These are phyloP conservation scores for Coniferiporia sulphurascens DNA, from an alignment of 1,284 basidiomycete species.

Conservation along the genomic window DNA sequence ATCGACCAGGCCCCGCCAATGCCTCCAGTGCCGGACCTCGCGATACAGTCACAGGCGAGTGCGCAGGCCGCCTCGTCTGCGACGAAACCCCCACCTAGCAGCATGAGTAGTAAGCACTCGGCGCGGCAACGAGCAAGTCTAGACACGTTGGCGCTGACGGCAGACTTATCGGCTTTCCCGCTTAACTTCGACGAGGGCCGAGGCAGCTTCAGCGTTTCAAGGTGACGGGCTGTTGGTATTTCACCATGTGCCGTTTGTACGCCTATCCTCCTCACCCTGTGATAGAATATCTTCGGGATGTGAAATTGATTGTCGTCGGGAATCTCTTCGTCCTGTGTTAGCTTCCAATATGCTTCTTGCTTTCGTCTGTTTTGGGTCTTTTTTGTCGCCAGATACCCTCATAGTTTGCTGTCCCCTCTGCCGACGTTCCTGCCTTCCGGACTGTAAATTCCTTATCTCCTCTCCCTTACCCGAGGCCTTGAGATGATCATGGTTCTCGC, in stretches of 20 bases:
- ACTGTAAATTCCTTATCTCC: not conserved
- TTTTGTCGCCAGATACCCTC: not conserved
- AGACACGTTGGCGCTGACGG: slow-evolving; percentile 75
- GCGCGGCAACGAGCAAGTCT: slow-evolving; percentile 68
- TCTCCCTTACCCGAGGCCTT: not conserved
- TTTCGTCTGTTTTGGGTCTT: not conserved
- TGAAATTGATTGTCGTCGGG: not conserved
- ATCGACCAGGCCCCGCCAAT: slow-evolving; percentile 42
- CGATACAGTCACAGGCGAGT: not conserved
- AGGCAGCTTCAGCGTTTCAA: slow-evolving; percentile 16
- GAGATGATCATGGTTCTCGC: not conserved
- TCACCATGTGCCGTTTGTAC: not conserved
- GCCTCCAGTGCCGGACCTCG: slow-evolving; percentile 13
- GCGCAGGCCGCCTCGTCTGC: slow-evolving; percentile 16
- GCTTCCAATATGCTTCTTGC: not conserved
- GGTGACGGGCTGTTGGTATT: not conserved
- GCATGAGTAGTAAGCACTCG: slow-evolving; percentile 23
- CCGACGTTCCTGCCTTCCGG: not conserved
- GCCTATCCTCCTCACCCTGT: not conserved
- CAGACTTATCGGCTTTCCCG: slow-evolving; percentile 74
- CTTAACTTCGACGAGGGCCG: slow-evolving; percentile 48
- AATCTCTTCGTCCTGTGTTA: not conserved
- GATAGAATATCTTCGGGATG: not conserved
- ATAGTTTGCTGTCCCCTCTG: not conserved
- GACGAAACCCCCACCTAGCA: not conserved